A percentile compares a stretch with the other conserved stretches of the same genome.
These are phyloP conservation scores for Saccharomycopsis synnaedendra DNA, from an alignment of 805 yeast genomes.

Conservation along the genomic window DNA sequence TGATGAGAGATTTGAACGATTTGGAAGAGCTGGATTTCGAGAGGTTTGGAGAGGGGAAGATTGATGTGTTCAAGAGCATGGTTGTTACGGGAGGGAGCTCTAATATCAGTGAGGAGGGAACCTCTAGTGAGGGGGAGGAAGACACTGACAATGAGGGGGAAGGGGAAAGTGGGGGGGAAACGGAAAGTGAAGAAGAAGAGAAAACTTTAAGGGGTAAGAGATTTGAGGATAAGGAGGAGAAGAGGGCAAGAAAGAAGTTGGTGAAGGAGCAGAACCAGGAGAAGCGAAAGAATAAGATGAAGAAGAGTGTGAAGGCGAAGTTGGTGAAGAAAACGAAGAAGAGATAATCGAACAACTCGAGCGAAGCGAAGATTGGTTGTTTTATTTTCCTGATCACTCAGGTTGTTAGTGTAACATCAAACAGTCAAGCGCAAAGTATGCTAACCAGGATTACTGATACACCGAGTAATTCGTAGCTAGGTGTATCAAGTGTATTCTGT, in stretches of 20 bases:
- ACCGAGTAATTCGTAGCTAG: too few species aligned
- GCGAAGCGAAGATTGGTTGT: background rate
- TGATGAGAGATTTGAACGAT: conserved; percentile 71
- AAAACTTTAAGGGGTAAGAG: conserved; percentile 56
- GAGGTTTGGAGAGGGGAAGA: conserved; percentile 68
- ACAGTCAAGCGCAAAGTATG: too few species aligned
- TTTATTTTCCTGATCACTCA: background rate
- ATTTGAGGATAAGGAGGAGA: conserved; percentile 65
- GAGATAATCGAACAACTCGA: conserved; percentile 18
- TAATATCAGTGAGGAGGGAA: conserved; percentile 23
- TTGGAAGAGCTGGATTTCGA: conserved; percentile 84
- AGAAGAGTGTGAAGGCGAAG: conserved; percentile 73
- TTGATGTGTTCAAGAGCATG: conserved; percentile 61
- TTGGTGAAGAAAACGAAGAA: conserved; percentile 45
- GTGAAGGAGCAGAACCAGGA: conserved; percentile 73
- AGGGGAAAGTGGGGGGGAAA: conserved; percentile 27
- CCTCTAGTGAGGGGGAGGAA: conserved; percentile 25
- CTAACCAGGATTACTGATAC: too few species aligned
- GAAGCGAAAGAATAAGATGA: conserved; percentile 71
- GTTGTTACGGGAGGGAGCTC: conserved; percentile 29
- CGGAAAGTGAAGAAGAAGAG: conserved; percentile 31
- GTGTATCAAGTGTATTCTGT: too few species aligned
- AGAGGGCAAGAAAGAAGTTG: conserved; percentile 61
- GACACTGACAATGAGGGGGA: conserved; percentile 23
- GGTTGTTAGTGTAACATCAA: too few species aligned